A percentile compares a stretch with the other conserved stretches of the same genome.
phyloP scores from a whole-genome alignment of 768 basidiomycete species.

The Suillus occidentalis region DNA sequence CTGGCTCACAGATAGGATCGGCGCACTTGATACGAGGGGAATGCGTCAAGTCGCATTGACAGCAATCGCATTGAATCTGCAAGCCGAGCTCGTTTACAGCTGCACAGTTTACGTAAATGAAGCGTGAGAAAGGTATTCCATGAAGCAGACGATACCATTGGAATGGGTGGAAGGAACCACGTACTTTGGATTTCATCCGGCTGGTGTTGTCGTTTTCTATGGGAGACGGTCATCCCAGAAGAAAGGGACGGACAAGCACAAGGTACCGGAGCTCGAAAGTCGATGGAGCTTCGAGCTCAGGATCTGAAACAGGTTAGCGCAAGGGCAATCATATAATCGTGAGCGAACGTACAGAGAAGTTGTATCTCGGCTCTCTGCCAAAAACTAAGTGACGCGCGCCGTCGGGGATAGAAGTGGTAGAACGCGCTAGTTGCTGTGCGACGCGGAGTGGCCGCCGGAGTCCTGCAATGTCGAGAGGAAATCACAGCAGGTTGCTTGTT shows the following conservation, averaged over 20 bases:
- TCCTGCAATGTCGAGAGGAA: not conserved
- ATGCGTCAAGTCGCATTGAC: conserved; percentile 88
- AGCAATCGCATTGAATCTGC: conserved; percentile 82
- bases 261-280: not conserved
- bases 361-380: not conserved
- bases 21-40: conserved; percentile 98
- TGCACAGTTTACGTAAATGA: conserved; percentile 36
- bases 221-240: conserved; percentile 58
- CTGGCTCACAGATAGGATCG: conserved; percentile 68
- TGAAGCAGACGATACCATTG: not conserved
- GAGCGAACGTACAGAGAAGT: not conserved
- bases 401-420: not conserved
- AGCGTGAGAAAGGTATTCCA: conserved; percentile 28
- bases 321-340: not conserved
- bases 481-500: not conserved
- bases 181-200: conserved; percentile 67
- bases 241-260: not conserved
- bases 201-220: conserved; percentile 62
- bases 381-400: not conserved
- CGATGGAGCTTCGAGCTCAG: not conserved
- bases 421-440: not conserved
- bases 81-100: conserved; percentile 81
- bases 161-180: conserved; percentile 19
- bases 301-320: not conserved
- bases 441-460: not conserved